phyloP scores from a whole-genome alignment of 768 basidiomycete species.

The Collybia nuda region DNA sequence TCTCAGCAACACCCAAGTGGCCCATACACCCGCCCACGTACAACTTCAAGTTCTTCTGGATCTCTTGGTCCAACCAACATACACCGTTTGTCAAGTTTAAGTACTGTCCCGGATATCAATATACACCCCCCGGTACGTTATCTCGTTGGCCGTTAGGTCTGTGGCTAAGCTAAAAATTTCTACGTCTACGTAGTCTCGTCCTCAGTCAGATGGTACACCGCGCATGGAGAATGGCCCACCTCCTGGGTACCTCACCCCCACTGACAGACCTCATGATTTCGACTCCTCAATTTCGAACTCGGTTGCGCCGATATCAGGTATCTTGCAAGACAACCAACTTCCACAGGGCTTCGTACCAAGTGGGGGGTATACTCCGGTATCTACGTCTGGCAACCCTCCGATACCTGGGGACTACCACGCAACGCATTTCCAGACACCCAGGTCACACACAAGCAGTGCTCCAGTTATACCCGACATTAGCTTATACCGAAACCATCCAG shows the following conservation, averaged over 20 bases:
- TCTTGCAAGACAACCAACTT: background rate
- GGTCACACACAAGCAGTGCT: slow-evolving; percentile 1
- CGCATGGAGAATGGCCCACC: background rate
- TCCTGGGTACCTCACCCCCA: no score
- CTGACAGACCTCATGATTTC: background rate
- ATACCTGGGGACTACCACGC: slow-evolving; percentile 14
- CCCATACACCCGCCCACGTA: slow-evolving; percentile 18
- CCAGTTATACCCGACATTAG: slow-evolving; percentile 7
- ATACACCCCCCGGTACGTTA: slow-evolving; percentile 37
- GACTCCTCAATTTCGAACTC: background rate
- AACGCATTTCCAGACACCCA: background rate
- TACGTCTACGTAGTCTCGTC: slow-evolving; percentile 6
- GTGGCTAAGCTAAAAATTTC: background rate
- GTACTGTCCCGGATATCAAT: slow-evolving; percentile 28
- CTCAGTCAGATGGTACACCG: background rate
- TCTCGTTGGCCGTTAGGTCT: background rate
- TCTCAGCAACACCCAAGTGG: slow-evolving; percentile 14
- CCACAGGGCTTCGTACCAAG: background rate
- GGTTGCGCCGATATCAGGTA: background rate
- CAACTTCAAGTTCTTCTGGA: slow-evolving; percentile 24
- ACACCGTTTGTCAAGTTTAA: slow-evolving; percentile 14
- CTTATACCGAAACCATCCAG: slow-evolving; percentile 2
- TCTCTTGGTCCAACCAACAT: slow-evolving; percentile 13
- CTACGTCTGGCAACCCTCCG: background rate
- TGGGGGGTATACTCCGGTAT: background rate